These are phyloP conservation scores for Leptodermis oblonga DNA, from an alignment of 257 asterid species.

Conservation along the genomic window DNA sequence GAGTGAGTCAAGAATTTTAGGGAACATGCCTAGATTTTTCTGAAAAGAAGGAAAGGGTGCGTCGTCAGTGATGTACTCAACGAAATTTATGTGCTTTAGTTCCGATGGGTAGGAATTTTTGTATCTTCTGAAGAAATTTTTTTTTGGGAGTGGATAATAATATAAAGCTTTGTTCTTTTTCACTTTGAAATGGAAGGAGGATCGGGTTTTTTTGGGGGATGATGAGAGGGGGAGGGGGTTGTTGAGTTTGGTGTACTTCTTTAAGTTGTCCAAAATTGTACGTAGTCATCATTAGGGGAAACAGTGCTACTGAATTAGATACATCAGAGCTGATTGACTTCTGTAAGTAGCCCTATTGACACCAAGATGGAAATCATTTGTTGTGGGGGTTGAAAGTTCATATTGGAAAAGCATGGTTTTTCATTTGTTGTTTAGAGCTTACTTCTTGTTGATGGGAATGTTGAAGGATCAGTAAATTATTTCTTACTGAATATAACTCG, in stretches of 20 bases:
- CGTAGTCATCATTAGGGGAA: neutral
- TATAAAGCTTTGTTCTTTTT: neutral
- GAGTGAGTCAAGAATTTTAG: constrained; percentile 1
- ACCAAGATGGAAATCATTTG: neutral
- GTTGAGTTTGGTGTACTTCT: no score
- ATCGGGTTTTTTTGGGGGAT: neutral
- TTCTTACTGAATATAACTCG: neutral
- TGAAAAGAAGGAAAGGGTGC: no score
- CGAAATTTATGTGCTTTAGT: neutral
- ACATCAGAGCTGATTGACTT: neutral
- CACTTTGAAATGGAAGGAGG: no score
- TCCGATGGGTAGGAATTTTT: neutral
- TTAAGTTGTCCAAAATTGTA: no score
- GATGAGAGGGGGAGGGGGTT: no score
- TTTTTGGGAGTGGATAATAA: neutral
- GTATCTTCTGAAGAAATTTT: neutral
- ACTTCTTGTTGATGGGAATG: neutral
- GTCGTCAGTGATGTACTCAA: neutral
- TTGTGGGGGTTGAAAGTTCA: neutral
- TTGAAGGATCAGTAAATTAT: neutral
- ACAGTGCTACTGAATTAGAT: neutral
- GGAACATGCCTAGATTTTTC: neutral
- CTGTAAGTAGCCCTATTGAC: neutral
- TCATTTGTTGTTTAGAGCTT: neutral
- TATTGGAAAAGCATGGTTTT: neutral